Base-by-base conservation (phyloP, 495 filamentous ascomycete species). In the Margaritispora aquatica region DNA sequence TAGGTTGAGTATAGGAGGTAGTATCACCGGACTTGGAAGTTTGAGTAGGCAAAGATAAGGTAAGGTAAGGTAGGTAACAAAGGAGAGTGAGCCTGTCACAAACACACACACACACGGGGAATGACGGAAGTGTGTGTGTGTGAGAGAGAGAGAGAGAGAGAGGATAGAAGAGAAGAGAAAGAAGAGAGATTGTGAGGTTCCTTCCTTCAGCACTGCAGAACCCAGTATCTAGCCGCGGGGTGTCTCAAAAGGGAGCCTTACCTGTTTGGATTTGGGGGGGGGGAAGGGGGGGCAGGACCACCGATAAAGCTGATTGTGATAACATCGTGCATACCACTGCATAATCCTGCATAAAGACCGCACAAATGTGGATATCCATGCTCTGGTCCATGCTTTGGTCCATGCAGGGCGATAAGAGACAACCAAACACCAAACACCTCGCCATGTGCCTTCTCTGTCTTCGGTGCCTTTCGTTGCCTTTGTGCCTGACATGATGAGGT, bases 241-340 rank as follows among this genome's bases (percentile, higher is more conserved):
- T 50, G 47, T 50, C n/a, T 50, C 47, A 11, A 22, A 24, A 4
- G 20, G 20, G 17, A 24, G 47, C 47, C 47, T 50, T 23, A 10
- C 24, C 21, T 11, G 21, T n/a, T n/a, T 47, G 44, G 8, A 4
- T n/a, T n/a, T n/a, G n/a, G n/a, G n/a, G n/a, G n/a, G n/a, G n/a
- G n/a, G n/a, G n/a, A n/a, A n/a, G n/a, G n/a, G n/a, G n/a, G n/a
- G n/a, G n/a, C 44, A 47, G 4, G 44, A 5, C 29, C 29, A 34
- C 29, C 20, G 47, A 50, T 50, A 50, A 50, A 50, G 47, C 47
- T 50, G 20, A n/a, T n/a, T 50, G 47, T 24, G 47, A 50, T 50
- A 24, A 10, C 20, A 24, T 26, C 47, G 47, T 50, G 47, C 47
- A 50, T 50, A n/a, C 11, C n/a, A n/a, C 10, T 44, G 38, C 3